Percentiles rank a stretch among this genome's conserved stretches.
These are phyloP conservation scores for Leishmania amazonensis DNA, from an alignment of 208 protist genomes.

Conservation along the genomic window DNA sequence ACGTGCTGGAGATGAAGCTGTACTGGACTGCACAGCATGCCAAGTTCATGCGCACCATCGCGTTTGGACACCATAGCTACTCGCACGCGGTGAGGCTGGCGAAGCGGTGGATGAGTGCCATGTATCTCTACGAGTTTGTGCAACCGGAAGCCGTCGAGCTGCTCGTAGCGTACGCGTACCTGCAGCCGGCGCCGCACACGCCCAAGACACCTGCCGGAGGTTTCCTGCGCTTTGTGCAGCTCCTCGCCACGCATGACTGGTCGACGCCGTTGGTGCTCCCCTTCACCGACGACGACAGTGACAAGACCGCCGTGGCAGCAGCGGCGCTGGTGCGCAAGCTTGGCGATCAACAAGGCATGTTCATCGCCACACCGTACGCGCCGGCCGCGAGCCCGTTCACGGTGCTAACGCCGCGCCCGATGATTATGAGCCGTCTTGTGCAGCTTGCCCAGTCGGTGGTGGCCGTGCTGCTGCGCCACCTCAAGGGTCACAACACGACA, in stretches of 20 bases:
- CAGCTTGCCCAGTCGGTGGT: slow-evolving; percentile 67
- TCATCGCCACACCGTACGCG: slow-evolving; percentile 82
- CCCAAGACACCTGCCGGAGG: slow-evolving; percentile 70
- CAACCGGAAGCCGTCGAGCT: slow-evolving; percentile 84
- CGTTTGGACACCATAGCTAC: slow-evolving; percentile 80
- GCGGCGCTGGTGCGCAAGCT: slow-evolving; percentile 54
- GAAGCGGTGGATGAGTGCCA: slow-evolving; percentile 82
- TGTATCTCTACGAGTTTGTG: slow-evolving; percentile 82
- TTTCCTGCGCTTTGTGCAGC: slow-evolving; percentile 82
- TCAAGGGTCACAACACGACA: slow-evolving; percentile 34
- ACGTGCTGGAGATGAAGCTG: slow-evolving; percentile 81
- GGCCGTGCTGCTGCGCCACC: slow-evolving; percentile 44
- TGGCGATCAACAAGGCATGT: slow-evolving; percentile 77
- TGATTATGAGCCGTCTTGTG: slow-evolving; percentile 85
- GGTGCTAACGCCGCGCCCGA: slow-evolving; percentile 70
- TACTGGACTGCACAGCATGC: slow-evolving; percentile 87
- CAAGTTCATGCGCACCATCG: slow-evolving; percentile 76
- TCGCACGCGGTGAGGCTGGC: slow-evolving; percentile 71
- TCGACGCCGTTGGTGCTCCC: slow-evolving; percentile 73
- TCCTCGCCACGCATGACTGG: slow-evolving; percentile 83
- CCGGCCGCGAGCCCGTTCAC: slow-evolving; percentile 80
- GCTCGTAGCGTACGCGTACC: slow-evolving; percentile 80
- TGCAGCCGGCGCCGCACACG: slow-evolving; percentile 30
- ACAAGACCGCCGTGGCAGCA: slow-evolving; percentile 43
- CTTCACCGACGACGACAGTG: slow-evolving; percentile 53